Conservation (phyloP, 176 grass and related monocot genomes). For the Aegilops longissima region DNA sequence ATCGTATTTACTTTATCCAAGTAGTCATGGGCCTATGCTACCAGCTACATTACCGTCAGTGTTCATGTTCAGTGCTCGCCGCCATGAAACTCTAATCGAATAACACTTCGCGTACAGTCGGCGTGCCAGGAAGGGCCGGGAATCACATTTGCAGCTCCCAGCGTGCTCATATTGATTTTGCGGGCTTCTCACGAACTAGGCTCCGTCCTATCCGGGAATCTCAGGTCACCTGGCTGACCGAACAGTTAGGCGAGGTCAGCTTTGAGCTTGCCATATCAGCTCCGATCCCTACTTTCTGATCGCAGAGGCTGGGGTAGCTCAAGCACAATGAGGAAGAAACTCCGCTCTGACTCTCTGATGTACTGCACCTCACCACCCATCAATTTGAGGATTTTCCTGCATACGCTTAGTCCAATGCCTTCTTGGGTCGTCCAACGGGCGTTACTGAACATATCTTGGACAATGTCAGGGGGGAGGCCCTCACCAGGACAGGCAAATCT, state of each 20-base stretch:
- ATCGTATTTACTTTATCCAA: slow-evolving; percentile 23
- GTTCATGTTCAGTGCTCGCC: slow-evolving; percentile 33
- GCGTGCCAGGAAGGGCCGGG: not conserved
- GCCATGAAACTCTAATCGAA: slow-evolving; percentile 28
- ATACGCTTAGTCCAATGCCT: slow-evolving; percentile 77
- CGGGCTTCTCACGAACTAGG: slow-evolving; percentile 20
- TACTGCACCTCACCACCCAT: slow-evolving; percentile 97
- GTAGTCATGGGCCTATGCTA: slow-evolving; percentile 33
- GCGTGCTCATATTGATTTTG: slow-evolving; percentile 26
- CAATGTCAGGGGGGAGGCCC: slow-evolving; percentile 78
- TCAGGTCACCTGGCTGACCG: slow-evolving; percentile 25
- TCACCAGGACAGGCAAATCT: slow-evolving; percentile 92
- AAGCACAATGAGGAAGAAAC: slow-evolving; percentile 74
- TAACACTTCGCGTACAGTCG: not conserved
- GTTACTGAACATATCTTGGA: slow-evolving; percentile 96
- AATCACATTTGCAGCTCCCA: not conserved
- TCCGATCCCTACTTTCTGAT: slow-evolving; percentile 47
- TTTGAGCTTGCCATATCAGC: slow-evolving; percentile 23
- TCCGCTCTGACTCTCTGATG: slow-evolving; percentile 86
- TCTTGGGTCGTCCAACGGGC: slow-evolving; percentile 75
- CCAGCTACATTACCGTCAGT: slow-evolving; percentile 23
- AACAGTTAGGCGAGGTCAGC: slow-evolving; percentile 24
- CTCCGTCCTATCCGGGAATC: slow-evolving; percentile 14
- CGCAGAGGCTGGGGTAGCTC: slow-evolving; percentile 61
- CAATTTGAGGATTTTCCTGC: slow-evolving; percentile 82